A percentile compares a stretch with the other conserved stretches of the same genome.
These are phyloP conservation scores for Aegilops tauschii DNA, from an alignment of 176 grass and related monocot species.

Conservation along the genomic window DNA sequence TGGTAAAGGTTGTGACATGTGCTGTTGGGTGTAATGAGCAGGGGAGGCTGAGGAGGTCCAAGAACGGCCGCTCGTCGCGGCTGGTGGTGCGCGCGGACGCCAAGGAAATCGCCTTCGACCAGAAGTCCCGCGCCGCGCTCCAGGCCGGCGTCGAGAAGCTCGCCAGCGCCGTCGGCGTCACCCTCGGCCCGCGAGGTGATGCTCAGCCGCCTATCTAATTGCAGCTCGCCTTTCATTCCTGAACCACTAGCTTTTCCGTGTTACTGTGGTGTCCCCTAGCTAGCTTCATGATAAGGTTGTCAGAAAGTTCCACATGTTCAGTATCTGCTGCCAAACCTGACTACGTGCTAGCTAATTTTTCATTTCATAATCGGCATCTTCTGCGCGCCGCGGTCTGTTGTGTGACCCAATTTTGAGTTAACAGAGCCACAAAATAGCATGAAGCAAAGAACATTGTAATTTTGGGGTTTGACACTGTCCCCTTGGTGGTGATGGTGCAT, in stretches of 20 bases:
- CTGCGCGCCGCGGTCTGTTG: too few relatives aligned
- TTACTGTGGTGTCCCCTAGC: not conserved
- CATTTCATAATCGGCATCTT: not conserved
- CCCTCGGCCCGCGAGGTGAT: conserved; percentile 68
- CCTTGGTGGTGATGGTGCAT: not conserved
- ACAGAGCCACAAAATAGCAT: not conserved
- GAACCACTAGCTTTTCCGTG: not conserved
- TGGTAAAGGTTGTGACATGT: not conserved
- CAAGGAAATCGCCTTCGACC: conserved; percentile 74
- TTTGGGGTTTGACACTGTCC: not conserved
- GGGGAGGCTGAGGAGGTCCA: conserved; percentile 31
- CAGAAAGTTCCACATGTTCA: not conserved
- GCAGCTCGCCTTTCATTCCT: not conserved
- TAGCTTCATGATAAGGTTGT: not conserved
- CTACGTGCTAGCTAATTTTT: not conserved
- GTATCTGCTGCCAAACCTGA: not conserved
- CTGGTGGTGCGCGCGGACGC: conserved; percentile 48
- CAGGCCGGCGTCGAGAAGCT: conserved; percentile 73
- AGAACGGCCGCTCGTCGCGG: conserved; percentile 24
- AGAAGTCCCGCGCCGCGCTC: conserved; percentile 49
- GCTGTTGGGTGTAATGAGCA: conserved; percentile 13
- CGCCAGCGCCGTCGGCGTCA: conserved; percentile 68
- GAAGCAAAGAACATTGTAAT: not conserved
- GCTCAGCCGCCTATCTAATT: not conserved
- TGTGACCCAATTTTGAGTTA: not conserved